phyloP scores from a whole-genome alignment of 495 filamentous ascomycete species.

The Aspergillus heteromorphus region DNA sequence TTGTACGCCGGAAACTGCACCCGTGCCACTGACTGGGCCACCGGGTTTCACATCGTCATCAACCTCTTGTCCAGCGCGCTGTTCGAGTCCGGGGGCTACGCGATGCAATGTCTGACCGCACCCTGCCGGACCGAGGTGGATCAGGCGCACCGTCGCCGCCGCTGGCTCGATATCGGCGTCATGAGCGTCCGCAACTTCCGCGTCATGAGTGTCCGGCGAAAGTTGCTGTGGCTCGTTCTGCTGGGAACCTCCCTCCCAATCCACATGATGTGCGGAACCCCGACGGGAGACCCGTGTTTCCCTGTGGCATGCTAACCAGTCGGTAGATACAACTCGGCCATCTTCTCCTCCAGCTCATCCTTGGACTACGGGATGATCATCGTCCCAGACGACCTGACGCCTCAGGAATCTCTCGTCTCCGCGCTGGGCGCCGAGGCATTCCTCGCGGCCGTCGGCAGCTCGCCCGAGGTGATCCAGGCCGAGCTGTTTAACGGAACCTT shows the following conservation, averaged over 20 bases:
- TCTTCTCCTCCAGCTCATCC: constrained; percentile 9
- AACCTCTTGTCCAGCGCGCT: constrained; percentile 28
- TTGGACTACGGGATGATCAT: constrained; percentile 1
- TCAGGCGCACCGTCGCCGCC: constrained; percentile 6
- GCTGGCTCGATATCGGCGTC: constrained; percentile 24
- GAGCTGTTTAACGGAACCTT: not conserved
- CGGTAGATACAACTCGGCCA: constrained; percentile 5
- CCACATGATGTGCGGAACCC: not conserved
- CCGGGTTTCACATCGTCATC: constrained; percentile 17
- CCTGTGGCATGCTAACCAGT: not conserved
- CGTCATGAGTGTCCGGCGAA: not conserved
- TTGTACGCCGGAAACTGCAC: not conserved
- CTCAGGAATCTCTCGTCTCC: constrained; percentile 12
- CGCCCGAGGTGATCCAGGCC: not conserved
- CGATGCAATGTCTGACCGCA: constrained; percentile 33
- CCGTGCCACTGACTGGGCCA: not conserved
- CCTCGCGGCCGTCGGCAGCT: not conserved
- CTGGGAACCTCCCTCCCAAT: constrained; percentile 4
- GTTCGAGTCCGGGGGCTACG: constrained; percentile 30
- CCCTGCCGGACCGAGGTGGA: constrained; percentile 25
- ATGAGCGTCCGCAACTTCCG: constrained; percentile 5
- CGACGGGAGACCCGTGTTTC: not conserved
- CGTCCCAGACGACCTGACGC: not conserved
- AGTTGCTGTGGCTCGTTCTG: not conserved
- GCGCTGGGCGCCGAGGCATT: not conserved